Base-by-base conservation (phyloP, 345 rosid species). In the Eucalyptus sideroxylon region DNA sequence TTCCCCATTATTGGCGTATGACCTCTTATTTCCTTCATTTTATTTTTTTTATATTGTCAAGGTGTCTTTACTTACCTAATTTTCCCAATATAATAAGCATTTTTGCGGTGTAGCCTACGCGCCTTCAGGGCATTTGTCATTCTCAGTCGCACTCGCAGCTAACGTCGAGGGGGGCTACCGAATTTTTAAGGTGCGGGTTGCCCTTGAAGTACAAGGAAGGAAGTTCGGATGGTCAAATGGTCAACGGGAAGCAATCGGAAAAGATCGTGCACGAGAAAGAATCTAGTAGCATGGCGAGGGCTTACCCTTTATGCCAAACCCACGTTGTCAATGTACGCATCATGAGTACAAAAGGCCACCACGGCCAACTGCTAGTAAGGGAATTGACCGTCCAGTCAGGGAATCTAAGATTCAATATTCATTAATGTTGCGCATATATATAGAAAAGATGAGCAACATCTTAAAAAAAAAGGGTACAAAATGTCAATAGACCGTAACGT, bases 401-500 rank as follows among this genome's bases (percentile, higher is more conserved):
- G 13, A 69, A 69, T 24, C 30, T 11, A 53, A 53, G 26, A 53
- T 53, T 53, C 11, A 3, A 53, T 53, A 53, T 53, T 0, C 2
- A 53, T 53, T 53, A 21, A 53, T 8, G 59, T 53, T 53, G 26
- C 11, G 0, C 59, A 53, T 1, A 53, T 19, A 53, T 8, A 21
- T 4, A 53, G 26, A 65, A n/a, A n/a, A 65, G 1, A 65, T 2
- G 72, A 65, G 34, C 8, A 11, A 14, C 9, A 7, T n/a, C 72
- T 15, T 30, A 2, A 0, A 30, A 13, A 13, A 65, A 8, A 3
- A 8, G 24, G 34, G 42, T n/a, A 65, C 37, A 65, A 15, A 65
- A n/a, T 65, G 21, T 16, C 19, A 2, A 67, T 31, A 12, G 1
- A 67, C 5, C 0, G 6, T 16, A 16, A 31, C 23, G 1, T 30